A percentile compares a stretch with the other conserved stretches of the same genome.
Conservation (phyloP, 176 grass and related monocot species). For the Lolium perenne region DNA sequence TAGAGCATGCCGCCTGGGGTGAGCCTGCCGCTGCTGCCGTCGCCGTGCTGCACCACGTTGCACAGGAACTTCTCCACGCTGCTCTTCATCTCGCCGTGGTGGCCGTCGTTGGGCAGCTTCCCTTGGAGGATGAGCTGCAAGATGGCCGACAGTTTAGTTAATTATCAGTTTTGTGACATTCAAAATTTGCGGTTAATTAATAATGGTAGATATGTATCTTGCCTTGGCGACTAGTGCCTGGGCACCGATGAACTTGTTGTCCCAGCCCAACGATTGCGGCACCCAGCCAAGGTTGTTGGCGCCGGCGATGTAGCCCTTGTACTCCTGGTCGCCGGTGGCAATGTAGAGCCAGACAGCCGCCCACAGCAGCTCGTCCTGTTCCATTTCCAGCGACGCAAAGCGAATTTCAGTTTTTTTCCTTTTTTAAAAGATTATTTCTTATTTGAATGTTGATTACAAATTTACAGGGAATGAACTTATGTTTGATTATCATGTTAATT, state of each 20-base stretch:
- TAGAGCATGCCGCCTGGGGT: slow-evolving; percentile 69
- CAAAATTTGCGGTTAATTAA: not conserved
- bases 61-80: slow-evolving; percentile 61
- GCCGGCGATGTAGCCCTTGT: slow-evolving; percentile 50
- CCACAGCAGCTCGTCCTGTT: slow-evolving; percentile 85
- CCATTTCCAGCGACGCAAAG: not conserved
- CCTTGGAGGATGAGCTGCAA: slow-evolving; percentile 59
- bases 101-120: slow-evolving; percentile 49
- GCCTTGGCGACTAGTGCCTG: slow-evolving; percentile 75
- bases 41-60: slow-evolving; percentile 50
- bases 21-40: slow-evolving; percentile 35
- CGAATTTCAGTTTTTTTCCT: not conserved
- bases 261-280: slow-evolving; percentile 53
- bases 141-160: not conserved
- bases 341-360: slow-evolving; percentile 71
- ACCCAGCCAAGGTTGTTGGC: slow-evolving; percentile 43
- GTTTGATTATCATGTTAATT: not conserved
- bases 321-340: slow-evolving; percentile 54
- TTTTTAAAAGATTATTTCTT: not conserved
- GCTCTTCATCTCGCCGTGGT: slow-evolving; percentile 34
- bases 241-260: slow-evolving; percentile 76
- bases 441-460: not conserved
- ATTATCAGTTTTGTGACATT: not conserved
- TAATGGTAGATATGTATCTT: slow-evolving; percentile 9
- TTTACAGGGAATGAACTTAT: no score